Percentiles rank a stretch among this genome's conserved stretches.
phyloP scores from a whole-genome alignment of 1,284 basidiomycete genomes.

The Inonotus hispidus region DNA sequence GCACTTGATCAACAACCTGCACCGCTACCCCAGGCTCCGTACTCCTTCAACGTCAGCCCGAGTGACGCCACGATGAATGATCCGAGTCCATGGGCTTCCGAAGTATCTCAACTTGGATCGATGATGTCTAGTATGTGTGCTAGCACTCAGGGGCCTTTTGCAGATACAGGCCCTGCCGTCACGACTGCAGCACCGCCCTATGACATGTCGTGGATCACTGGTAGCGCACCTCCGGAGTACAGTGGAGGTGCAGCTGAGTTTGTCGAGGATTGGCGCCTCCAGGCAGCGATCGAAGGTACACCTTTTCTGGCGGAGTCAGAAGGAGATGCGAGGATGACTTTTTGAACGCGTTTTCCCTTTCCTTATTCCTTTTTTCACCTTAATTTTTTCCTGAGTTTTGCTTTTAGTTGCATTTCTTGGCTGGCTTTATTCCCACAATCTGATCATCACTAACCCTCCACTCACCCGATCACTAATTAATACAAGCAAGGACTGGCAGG shows the following conservation, averaged over 20 bases:
- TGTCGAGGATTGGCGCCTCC: slow-evolving; percentile 1
- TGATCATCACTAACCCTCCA: too few species aligned
- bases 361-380: too few species aligned
- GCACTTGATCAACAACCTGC: neutral
- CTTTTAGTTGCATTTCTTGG: too few species aligned
- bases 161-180: neutral
- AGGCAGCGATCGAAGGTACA: too few species aligned
- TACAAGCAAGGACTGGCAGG: too few species aligned
- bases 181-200: neutral
- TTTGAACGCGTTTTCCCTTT: too few species aligned
- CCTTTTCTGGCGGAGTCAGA: neutral
- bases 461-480: too few species aligned
- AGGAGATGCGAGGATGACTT: neutral
- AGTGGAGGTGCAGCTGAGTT: neutral
- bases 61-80: neutral
- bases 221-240: neutral
- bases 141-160: neutral
- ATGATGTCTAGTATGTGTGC: neutral
- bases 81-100: neutral
- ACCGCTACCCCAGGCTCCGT: neutral
- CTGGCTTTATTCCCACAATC: too few species aligned
- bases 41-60: too few species aligned
- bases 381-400: too few species aligned
- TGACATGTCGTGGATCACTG: neutral
- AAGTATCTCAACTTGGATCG: neutral